phyloP scores from a whole-genome alignment of 441 rosid genomes.

The Raphanus hybrid region DNA sequence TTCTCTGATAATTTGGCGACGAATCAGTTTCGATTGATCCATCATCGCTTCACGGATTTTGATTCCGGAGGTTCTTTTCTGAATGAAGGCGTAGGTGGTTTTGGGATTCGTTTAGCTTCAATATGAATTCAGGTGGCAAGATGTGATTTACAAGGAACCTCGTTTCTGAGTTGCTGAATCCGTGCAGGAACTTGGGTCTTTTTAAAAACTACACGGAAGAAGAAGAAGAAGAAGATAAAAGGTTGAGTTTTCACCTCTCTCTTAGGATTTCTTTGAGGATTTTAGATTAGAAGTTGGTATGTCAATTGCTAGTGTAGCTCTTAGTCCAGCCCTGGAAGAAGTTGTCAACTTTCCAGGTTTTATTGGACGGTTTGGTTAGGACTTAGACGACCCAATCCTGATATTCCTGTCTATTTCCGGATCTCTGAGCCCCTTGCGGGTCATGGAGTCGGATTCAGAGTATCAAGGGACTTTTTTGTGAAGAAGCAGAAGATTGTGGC shows the following conservation, averaged over 20 bases:
- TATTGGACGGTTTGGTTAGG: conserved; percentile 37
- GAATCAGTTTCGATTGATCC: conserved; percentile 2
- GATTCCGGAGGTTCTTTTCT: conserved; percentile 33
- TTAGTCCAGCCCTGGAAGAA: conserved; percentile 59
- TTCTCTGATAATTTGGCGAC: conserved; percentile 23
- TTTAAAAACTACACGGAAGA: conserved; percentile 27
- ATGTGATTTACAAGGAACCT: conserved; percentile 36
- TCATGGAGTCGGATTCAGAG: conserved; percentile 74
- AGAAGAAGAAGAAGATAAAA: conserved; percentile 15
- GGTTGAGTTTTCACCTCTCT: conserved; percentile 21
- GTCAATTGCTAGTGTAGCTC: conserved; percentile 65
- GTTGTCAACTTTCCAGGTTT: conserved; percentile 46
- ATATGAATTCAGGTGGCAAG: conserved; percentile 31
- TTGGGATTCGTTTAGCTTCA: background rate
- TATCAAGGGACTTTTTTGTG: conserved; percentile 59
- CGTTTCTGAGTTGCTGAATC: conserved; percentile 43
- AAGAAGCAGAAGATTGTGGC: conserved; percentile 68
- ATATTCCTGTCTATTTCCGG: conserved; percentile 57
- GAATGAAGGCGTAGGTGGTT: conserved; percentile 26
- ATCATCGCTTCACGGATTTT: conserved; percentile 16
- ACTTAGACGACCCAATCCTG: conserved; percentile 51
- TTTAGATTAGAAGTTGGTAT: conserved; percentile 41
- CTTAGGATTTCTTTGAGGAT: conserved; percentile 28
- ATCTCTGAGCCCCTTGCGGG: conserved; percentile 57
- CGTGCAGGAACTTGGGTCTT: conserved; percentile 41